Conservation (phyloP, 2,329 filamentous ascomycete genomes). For the Metarhizium sp. region DNA sequence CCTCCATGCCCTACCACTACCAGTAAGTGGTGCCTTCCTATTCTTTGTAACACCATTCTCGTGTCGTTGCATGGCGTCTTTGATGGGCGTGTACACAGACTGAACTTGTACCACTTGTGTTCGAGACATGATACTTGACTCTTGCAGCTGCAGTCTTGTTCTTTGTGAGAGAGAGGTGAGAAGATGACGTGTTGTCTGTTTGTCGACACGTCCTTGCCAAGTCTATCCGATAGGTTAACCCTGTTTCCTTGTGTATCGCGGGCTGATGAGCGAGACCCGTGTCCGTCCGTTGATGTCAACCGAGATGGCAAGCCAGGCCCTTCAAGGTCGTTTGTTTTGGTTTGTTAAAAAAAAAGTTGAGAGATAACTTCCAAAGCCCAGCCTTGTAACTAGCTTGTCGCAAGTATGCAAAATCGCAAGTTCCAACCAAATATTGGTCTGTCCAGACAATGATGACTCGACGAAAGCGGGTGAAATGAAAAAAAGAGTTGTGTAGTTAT, state of each 20-base stretch:
- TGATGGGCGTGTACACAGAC: conserved; percentile 38
- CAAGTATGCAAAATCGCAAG: neutral
- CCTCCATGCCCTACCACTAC: conserved; percentile 73
- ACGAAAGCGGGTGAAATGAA: neutral
- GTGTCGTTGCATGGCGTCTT: conserved; percentile 47
- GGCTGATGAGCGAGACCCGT: neutral
- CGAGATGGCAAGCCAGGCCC: conserved; percentile 14
- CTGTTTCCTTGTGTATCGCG: too few relatives aligned
- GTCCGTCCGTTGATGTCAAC: neutral
- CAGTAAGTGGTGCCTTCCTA: conserved; percentile 59
- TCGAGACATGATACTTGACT: conserved; percentile 34
- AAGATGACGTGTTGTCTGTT: neutral
- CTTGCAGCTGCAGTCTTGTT: conserved; percentile 1
- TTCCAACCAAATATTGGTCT: neutral
- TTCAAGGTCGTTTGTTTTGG: conserved; percentile 7
- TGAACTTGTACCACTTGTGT: conserved; percentile 36
- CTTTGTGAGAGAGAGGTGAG: neutral
- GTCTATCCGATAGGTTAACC: too few relatives aligned
- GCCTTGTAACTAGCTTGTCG: neutral
- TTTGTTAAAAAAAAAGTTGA: neutral
- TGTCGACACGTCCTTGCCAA: too few relatives aligned
- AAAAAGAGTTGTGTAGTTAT: neutral
- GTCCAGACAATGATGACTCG: neutral
- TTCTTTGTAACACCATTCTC: conserved; percentile 54
- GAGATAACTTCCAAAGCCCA: neutral